Conservation (phyloP, 192 early-diverging fungal species). For the Backusella parvicylindrica region DNA sequence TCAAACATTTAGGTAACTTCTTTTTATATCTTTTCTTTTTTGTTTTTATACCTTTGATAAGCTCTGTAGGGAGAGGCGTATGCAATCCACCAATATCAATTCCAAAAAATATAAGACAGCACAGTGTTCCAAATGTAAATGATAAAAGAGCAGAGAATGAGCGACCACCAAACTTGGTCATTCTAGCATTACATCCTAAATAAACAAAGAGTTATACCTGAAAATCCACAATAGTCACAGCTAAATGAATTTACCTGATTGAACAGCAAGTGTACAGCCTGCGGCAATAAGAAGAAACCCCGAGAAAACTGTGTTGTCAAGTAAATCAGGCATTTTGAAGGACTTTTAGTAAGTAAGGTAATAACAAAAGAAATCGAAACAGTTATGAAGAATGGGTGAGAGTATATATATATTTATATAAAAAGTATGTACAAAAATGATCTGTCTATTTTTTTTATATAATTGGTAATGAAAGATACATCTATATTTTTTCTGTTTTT, state of each 20-base stretch:
- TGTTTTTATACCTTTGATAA: constrained; percentile 5
- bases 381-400: not conserved
- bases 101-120: constrained; percentile 21
- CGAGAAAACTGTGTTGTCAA: constrained; percentile 18
- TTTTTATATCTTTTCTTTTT: not conserved
- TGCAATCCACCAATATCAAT: constrained; percentile 15
- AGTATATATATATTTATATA: not conserved
- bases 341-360: not conserved
- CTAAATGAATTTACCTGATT: constrained; percentile 14
- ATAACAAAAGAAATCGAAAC: not conserved
- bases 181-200: constrained; percentile 21
- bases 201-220: not conserved
- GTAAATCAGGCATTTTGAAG: constrained; percentile 11
- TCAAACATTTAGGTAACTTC: not conserved
- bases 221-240: not conserved
- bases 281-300: constrained; percentile 21
- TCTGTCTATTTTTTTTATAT: not conserved
- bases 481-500: not conserved
- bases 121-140: constrained; percentile 8
- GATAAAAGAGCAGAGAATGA: constrained; percentile 24
- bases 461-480: not conserved
- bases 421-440: not conserved
- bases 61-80: constrained; percentile 12
- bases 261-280: constrained; percentile 26
- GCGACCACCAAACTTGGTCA: constrained; percentile 21